Evolutionary conservation across 768 basidiomycete species (phyloP), one percentile per base, ranked within the genome.

Genomic region (Xanthoconium stramineum): DNA sequence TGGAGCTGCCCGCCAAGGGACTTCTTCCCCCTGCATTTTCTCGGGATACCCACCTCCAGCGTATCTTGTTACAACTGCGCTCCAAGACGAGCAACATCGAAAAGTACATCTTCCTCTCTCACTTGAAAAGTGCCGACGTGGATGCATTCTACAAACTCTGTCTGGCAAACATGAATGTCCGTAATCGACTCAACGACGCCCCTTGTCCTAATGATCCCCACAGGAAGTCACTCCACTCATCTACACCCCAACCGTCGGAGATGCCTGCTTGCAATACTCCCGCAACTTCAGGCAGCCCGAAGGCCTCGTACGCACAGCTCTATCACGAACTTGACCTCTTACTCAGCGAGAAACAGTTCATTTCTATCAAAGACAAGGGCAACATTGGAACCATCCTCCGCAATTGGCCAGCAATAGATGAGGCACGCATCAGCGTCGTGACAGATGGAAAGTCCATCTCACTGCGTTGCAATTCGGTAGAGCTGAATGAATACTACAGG

Each of bases 221-320:
- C 61, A 80, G 78, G 83, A 81, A 67, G 73, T 84, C 52, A 81
- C 79, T 13, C 93, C 94, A 14, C 79, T 94, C 42, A 91, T 96
- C 53, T 96, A 95, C 69, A 96, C 94, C 0, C 94, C 94, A 0
- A 92, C 90, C 14, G 92, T 96, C 30, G 94, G 94, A 28, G 91
- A 95, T 63, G 94, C 93, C 4, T 94, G 92, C 67, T 69, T 91
- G 61, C 86, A 91, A 65, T 94, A 83, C 74, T 89, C 86, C 20
- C 83, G 87, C 57, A 91, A 86, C 60, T 91, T 85, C 68, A 77
- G 88, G 60, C 78, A 81, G 39, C 83, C 89, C 0, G 89, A 91
- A 67, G 89, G 89, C 42, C 71, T 87, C 70, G 82, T 94, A 61
- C 50, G 78, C 47, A 46, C 12, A 72, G 5, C 20, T 30, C 40